Evolutionary conservation across 1,139 yeast genomes (phyloP).

Genomic region (Taphrina confusa): DNA sequence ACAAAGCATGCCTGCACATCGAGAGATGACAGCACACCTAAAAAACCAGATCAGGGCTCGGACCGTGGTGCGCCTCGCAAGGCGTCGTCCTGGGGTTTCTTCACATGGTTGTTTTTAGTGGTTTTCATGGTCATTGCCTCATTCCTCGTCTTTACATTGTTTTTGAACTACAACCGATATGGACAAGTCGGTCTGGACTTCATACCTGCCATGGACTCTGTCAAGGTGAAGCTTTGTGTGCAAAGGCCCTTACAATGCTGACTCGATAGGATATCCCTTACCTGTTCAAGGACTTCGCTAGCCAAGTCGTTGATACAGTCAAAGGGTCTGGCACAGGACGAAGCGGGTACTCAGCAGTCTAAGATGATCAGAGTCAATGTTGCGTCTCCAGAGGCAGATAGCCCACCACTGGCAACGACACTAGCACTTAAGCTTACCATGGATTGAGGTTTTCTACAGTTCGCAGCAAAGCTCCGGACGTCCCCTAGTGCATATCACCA

Average conservation of each 20-base stretch:
- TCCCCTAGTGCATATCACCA: too few relatives aligned
- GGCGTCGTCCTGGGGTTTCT: conserved; percentile 28
- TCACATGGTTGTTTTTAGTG: conserved; percentile 25
- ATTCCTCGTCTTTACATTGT: conserved; percentile 21
- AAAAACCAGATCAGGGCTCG: conserved; percentile 12
- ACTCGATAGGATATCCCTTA: conserved; percentile 19
- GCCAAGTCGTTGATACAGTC: conserved; percentile 30
- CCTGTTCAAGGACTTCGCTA: conserved; percentile 34
- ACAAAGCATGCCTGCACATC: conserved; percentile 20
- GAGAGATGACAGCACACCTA: not conserved
- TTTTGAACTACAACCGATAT: conserved; percentile 25
- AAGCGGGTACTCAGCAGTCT: conserved; percentile 27
- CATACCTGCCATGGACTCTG: conserved; percentile 29
- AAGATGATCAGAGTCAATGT: too few relatives aligned
- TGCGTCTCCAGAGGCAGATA: too few relatives aligned
- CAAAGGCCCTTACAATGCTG: not conserved
- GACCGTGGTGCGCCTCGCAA: conserved; percentile 15
- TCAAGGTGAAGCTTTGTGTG: conserved; percentile 1
- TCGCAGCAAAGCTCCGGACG: too few relatives aligned
- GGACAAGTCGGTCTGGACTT: conserved; percentile 29
- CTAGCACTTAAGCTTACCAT: too few relatives aligned
- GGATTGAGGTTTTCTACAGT: too few relatives aligned
- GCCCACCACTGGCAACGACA: too few relatives aligned
- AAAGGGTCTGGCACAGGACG: conserved; percentile 18
- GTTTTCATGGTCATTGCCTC: conserved; percentile 31